A percentile compares a stretch with the other conserved stretches of the same genome.
Conservation (phyloP, 768 basidiomycete species). For the Ephemerocybe angulata region DNA sequence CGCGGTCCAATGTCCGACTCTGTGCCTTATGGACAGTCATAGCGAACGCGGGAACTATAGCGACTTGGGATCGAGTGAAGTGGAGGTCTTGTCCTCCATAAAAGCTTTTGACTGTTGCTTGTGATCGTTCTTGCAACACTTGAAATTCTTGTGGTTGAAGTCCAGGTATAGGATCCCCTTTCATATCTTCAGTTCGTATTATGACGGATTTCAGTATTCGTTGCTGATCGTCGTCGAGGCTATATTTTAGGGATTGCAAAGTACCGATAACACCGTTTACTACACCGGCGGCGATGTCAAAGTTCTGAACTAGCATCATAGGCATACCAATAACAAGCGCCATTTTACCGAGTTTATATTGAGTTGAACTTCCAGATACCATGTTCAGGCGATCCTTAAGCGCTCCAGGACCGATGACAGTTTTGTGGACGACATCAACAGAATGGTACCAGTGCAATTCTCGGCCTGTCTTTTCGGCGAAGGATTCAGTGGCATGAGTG, state of each 20-base stretch:
- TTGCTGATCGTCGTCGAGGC: slow-evolving; percentile 7
- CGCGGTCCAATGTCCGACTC: slow-evolving; percentile 23
- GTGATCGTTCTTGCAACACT: no score
- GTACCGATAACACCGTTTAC: slow-evolving; percentile 27
- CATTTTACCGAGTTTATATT: slow-evolving; percentile 3
- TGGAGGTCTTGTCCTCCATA: not conserved
- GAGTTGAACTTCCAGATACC: slow-evolving; percentile 3
- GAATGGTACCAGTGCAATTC: slow-evolving; percentile 15
- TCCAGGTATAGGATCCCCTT: no score
- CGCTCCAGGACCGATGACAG: not conserved
- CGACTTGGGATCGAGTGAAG: slow-evolving; percentile 17
- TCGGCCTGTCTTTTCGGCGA: not conserved
- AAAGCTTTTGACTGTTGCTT: no score
- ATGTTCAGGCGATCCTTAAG: not conserved
- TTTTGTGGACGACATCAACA: not conserved
- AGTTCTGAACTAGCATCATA: slow-evolving; percentile 28
- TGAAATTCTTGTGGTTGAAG: no score
- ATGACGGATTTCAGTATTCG: slow-evolving; percentile 15
- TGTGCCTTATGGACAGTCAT: slow-evolving; percentile 30
- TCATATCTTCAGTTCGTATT: no score
- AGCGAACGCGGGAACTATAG: slow-evolving; percentile 26
- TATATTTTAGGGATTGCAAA: slow-evolving; percentile 17
- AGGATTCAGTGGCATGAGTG: not conserved
- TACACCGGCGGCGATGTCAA: slow-evolving; percentile 26
- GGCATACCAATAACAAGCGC: slow-evolving; percentile 30